A percentile compares a stretch with the other conserved stretches of the same genome.
These are phyloP conservation scores for Tetrastigma voinierianum DNA, from an alignment of 164 flowering plant genomes.

Conservation along the genomic window DNA sequence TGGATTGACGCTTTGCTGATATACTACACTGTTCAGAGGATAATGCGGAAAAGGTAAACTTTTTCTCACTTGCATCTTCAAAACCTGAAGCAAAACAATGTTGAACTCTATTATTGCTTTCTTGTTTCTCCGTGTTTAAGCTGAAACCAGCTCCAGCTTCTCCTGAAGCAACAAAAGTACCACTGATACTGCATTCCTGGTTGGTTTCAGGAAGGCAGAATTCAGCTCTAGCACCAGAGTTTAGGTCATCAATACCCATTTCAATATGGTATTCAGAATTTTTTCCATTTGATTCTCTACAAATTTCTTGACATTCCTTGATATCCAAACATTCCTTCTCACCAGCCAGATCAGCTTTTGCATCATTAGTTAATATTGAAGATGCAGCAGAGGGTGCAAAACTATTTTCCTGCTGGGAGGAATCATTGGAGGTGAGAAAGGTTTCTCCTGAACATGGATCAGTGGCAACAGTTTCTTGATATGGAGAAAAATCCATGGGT, in stretches of 20 bases:
- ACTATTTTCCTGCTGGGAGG: constrained; percentile 5
- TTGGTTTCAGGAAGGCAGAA: constrained; percentile 5
- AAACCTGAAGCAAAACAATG: constrained; percentile 15
- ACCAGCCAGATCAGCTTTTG: constrained; percentile 4
- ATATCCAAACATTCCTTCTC: background rate
- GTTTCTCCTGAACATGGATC: constrained; percentile 14
- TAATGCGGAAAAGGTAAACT: constrained; percentile 33
- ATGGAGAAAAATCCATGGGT: constrained; percentile 76
- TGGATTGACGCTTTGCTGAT: constrained; percentile 25
- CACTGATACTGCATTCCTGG: constrained; percentile 6
- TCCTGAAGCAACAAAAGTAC: constrained; percentile 8
- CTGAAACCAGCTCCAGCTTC: constrained; percentile 9
- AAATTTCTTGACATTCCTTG: constrained; percentile 3
- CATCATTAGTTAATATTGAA: background rate
- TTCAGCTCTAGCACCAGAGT: constrained; percentile 13
- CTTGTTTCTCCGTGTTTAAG: constrained; percentile 6
- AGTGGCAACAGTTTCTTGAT: constrained; percentile 24
- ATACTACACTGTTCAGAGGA: constrained; percentile 21
- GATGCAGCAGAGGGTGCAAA: background rate
- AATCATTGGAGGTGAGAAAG: constrained; percentile 9
- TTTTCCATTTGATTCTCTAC: constrained; percentile 6
- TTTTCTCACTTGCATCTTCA: constrained; percentile 9
- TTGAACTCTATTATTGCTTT: background rate
- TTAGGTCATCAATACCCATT: background rate
- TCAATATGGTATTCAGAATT: background rate